Conservation (phyloP, 306 rosid species). For the Citrullus mucosospermus region DNA sequence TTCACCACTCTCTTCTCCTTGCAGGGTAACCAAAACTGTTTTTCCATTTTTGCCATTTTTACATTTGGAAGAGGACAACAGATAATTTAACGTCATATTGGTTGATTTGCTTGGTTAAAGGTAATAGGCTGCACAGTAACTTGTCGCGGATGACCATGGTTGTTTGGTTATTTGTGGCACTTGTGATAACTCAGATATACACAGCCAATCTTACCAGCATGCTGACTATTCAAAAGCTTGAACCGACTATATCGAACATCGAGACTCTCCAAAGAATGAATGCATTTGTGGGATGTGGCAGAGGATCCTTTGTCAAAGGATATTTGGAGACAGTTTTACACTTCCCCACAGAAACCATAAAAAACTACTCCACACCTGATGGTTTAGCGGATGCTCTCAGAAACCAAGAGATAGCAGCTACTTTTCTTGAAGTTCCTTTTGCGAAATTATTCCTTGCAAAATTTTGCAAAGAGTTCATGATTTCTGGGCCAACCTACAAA, state of each 20-base stretch:
- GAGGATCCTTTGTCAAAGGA: constrained; percentile 20
- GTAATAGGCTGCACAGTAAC: constrained; percentile 23
- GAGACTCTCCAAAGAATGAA: constrained; percentile 12
- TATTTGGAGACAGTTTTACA: constrained; percentile 18
- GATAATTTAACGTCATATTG: neutral
- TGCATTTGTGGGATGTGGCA: constrained; percentile 22
- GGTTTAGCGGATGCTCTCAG: constrained; percentile 26
- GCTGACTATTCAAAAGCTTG: constrained; percentile 32
- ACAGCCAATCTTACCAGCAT: constrained; percentile 37
- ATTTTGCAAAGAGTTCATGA: constrained; percentile 24
- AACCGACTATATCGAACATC: constrained; percentile 22
- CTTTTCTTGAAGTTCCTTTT: constrained; percentile 24
- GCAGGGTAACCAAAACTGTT: constrained; percentile 17
- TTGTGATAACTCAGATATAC: constrained; percentile 31
- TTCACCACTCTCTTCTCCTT: constrained; percentile 31
- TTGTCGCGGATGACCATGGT: constrained; percentile 33
- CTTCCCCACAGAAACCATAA: constrained; percentile 2
- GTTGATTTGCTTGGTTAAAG: constrained; percentile 6
- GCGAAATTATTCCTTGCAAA: constrained; percentile 33
- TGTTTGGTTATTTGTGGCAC: constrained; percentile 38
- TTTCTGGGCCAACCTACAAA: constrained; percentile 24
- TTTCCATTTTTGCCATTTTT: neutral
- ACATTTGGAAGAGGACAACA: neutral
- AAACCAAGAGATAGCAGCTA: constrained; percentile 26
- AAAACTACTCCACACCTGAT: constrained; percentile 10